These are phyloP conservation scores for Sophora flavescens DNA, from an alignment of 306 rosid species.

Conservation along the genomic window DNA sequence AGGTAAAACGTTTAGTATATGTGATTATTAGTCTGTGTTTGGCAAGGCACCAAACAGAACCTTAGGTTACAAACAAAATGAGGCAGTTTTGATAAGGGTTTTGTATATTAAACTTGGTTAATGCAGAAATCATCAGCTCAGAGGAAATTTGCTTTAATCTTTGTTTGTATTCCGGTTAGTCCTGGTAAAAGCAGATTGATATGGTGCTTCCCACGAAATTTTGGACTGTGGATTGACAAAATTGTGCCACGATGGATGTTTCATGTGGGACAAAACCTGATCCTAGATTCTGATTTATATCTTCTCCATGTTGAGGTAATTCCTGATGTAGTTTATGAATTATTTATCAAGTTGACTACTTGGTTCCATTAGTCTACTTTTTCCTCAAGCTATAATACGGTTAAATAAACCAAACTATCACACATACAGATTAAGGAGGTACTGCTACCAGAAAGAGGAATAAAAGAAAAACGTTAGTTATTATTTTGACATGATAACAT, in stretches of 20 bases:
- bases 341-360: background rate
- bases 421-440: background rate
- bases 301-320: slow-evolving; percentile 94
- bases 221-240: slow-evolving; percentile 73
- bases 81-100: background rate
- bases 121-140: slow-evolving; percentile 62
- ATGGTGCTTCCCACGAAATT: slow-evolving; percentile 93
- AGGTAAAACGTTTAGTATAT: slow-evolving; percentile 53
- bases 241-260: slow-evolving; percentile 89
- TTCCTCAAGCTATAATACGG: background rate
- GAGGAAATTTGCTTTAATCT: slow-evolving; percentile 56
- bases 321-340: slow-evolving; percentile 31
- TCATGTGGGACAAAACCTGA: slow-evolving; percentile 82
- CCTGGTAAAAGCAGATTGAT: slow-evolving; percentile 94
- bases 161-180: slow-evolving; percentile 86
- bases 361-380: slow-evolving; percentile 31
- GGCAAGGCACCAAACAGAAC: too few species aligned
- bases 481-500: background rate
- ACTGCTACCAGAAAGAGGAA: background rate
- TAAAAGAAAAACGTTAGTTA: background rate
- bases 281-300: slow-evolving; percentile 92
- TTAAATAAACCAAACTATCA: background rate
- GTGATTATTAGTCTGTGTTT: background rate
- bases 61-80: background rate
- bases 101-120: slow-evolving; percentile 12